Base-by-base conservation (phyloP, 768 basidiomycete species). In the Trametes meyenii region DNA sequence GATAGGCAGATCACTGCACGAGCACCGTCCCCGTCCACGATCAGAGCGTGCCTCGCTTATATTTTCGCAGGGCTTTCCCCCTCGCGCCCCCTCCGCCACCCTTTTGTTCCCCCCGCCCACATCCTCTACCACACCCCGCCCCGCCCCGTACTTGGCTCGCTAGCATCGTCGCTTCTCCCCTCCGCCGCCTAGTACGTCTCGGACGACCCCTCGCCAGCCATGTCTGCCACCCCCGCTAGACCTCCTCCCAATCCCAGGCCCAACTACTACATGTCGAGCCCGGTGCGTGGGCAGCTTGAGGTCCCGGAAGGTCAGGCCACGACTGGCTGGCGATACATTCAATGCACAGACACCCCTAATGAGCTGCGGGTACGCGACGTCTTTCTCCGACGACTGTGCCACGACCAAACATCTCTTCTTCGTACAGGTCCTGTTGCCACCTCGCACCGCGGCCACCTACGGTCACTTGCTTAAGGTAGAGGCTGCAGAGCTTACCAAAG, bases 241-340 rank as follows among this genome's bases (percentile, higher is more conserved):
- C 38, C 58, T 33, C 55, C 62, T 33, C 55, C 62, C 55, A 50
- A 45, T 44, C 67, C 61, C 39, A 49, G 59, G 21, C 77, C 85
- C 59, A 81, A 87, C 68, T 82, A 87, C 66, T 79, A 83, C 63
- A 81, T 82, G 53, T 75, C 82, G 50, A 88, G 84, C 69, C 87
- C 89, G 21, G 84, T 90, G 51, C 81, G 89, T 72, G 89, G 89
- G 26, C 89, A 89, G 70, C 79, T 91, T 51, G 89, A 91, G 69
- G 82, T 85, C n/a, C 79, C 81, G 46, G 85, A 89, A 56, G 73
- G 75, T 13, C 56, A 63, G 66, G 71, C 83, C 11, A 79, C 73
- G 62, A 78, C 85, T 26, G 87, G 88, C 55, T 88, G 86, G 80
- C 78, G 89, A 64, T 90, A 84, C 73, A 77, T 91, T 50, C 89